A percentile compares a stretch with the other conserved stretches of the same genome.
phyloP scores from a whole-genome alignment of 768 basidiomycete genomes.

The Agaricus sinodeliciosus region DNA sequence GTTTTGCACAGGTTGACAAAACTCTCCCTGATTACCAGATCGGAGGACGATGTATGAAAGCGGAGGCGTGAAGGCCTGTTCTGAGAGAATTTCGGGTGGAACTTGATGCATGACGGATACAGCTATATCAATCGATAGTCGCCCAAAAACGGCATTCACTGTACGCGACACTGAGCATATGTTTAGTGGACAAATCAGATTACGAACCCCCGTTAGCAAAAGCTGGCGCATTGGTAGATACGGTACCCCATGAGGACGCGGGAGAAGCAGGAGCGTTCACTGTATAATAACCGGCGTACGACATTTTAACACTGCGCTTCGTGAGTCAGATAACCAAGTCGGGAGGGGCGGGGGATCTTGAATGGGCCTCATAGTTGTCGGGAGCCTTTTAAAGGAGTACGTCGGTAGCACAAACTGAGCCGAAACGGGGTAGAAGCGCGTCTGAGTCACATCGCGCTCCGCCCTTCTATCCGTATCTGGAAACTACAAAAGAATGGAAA shows the following conservation, averaged over 20 bases:
- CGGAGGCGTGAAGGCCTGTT: slow-evolving; percentile 3
- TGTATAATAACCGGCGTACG: neutral
- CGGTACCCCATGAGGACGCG: slow-evolving; percentile 3
- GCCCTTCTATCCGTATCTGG: neutral
- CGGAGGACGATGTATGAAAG: neutral
- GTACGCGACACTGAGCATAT: neutral
- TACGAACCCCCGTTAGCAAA: neutral
- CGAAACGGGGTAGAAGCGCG: neutral
- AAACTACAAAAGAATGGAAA: neutral
- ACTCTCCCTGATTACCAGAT: neutral
- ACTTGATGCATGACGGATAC: neutral
- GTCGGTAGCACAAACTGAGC: neutral
- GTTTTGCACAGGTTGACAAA: neutral
- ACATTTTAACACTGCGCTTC: neutral
- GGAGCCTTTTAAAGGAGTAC: neutral
- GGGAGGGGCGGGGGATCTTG: neutral
- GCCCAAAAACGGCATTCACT: neutral
- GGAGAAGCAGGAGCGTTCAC: neutral
- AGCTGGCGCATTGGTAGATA: neutral
- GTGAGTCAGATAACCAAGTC: neutral
- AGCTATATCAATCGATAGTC: neutral
- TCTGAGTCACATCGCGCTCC: neutral
- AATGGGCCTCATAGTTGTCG: neutral
- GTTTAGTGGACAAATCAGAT: neutral
- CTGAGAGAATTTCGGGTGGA: neutral